phyloP scores from a whole-genome alignment of 2,329 filamentous ascomycete genomes.

The Calonectria hawksworthii region DNA sequence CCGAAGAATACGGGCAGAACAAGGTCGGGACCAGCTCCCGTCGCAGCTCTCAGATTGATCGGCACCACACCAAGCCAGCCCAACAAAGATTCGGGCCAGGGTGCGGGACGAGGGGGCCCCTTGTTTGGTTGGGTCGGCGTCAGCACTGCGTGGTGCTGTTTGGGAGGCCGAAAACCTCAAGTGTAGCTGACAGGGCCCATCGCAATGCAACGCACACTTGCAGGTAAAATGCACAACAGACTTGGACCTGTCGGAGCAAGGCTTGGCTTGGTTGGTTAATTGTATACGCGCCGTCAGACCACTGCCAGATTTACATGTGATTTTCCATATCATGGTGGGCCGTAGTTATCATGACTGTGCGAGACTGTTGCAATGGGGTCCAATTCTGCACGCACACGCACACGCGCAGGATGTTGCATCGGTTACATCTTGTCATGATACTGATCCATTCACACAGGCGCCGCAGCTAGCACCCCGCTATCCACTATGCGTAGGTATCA shows the following conservation, averaged over 20 bases:
- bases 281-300: constrained; percentile 23
- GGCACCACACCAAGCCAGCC: background rate
- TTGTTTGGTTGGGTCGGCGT: constrained; percentile 3
- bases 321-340: constrained; percentile 19
- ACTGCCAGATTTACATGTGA: constrained; percentile 40
- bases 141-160: background rate
- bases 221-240: constrained; percentile 27
- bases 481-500: background rate
- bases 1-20: background rate
- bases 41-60: background rate
- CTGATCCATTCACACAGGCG: background rate
- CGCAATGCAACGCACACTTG: constrained; percentile 25
- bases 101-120: background rate
- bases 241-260: constrained; percentile 3
- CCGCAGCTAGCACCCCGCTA: background rate
- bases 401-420: background rate
- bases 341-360: constrained; percentile 15
- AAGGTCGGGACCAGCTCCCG: background rate
- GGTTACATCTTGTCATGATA: background rate
- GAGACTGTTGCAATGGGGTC: constrained; percentile 7
- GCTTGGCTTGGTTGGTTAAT: constrained; percentile 6
- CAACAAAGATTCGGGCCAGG: background rate
- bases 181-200: constrained; percentile 1
- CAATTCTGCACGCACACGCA: background rate
- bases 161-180: background rate